Base-by-base conservation (phyloP, 208 protist species). In the Phytomonas sp. region DNA sequence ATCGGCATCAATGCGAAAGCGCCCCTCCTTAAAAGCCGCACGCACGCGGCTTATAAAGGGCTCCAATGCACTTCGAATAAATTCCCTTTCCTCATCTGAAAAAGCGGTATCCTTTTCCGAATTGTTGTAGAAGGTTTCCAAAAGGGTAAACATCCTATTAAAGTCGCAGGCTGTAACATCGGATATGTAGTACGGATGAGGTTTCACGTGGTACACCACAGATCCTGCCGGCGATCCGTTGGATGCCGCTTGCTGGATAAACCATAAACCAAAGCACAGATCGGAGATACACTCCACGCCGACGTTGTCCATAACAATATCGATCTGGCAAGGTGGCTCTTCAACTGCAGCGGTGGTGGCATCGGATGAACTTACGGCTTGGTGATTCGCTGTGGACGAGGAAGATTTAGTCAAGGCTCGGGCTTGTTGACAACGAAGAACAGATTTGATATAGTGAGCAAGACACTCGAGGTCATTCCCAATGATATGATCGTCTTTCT, bases 231-330 rank as follows among this genome's bases (percentile, higher is more conserved):
- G 40, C 29, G 66, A 68, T 34, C 34, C 62, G 62, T 67, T 67
- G 40, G 17, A 43, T 8, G 34, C 56, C n/a, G 74, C 66, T 63
- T 88, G 79, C 20, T 83, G 71, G 33, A 93, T 63, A 62, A 91
- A 78, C 88, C 90, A 96, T 30, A 94, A 74, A 23, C 77, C 80
- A 53, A 96, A 83, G 63, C 80, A 83, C 29, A 96, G 34, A 71
- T 96, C 91, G 0, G 82, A 71, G n/a, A 94, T 71, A 61, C 78
- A 83, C 80, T 96, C 88, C 32, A 94, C 88, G 36, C 91, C 91
- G 40, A 89, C 83, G 74, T 96, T 96, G 76, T 96, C 91, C 79
- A 91, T 91, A 28, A 96, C 88, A 66, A 96, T 88, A 69, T 96
- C 84, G 33, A 96, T 61, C 63, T 77, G 71, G 13, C 66, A 69